These are phyloP conservation scores for Mortierella sp. DNA, from an alignment of 371 early-diverging fungal genomes.

Conservation along the genomic window DNA sequence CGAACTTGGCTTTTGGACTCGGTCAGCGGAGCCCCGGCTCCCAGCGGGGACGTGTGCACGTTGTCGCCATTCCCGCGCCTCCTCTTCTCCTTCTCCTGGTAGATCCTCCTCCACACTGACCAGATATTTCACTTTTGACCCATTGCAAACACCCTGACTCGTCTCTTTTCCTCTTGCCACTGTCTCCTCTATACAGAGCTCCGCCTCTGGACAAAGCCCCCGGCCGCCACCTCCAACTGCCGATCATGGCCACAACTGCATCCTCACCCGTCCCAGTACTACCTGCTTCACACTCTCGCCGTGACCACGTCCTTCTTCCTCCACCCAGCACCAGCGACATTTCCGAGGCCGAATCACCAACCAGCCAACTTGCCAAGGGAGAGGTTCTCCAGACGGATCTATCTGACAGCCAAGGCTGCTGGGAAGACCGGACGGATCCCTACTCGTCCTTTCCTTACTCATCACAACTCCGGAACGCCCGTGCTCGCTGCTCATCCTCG, in stretches of 20 bases:
- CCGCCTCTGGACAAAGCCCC: conserved; percentile 1
- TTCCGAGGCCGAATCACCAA: conserved; percentile 39
- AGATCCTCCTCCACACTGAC: too few species aligned
- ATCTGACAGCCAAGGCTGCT: conserved; percentile 7
- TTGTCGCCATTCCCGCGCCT: too few species aligned
- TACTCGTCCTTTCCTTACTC: conserved; percentile 20
- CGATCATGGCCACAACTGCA: too few species aligned
- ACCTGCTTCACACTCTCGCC: conserved; percentile 10
- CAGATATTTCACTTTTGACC: too few species aligned
- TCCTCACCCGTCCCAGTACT: too few species aligned
- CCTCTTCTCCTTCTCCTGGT: neutral
- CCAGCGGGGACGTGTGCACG: too few species aligned
- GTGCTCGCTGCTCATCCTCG: conserved; percentile 50
- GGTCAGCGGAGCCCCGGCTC: too few species aligned
- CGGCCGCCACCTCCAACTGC: conserved; percentile 4
- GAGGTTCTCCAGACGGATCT: conserved; percentile 25
- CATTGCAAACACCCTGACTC: too few species aligned
- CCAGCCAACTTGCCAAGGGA: conserved; percentile 43
- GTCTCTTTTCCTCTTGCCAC: too few species aligned
- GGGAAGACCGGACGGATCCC: conserved; percentile 4
- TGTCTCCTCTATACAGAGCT: too few species aligned
- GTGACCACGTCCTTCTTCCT: conserved; percentile 22
- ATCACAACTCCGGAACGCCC: conserved; percentile 12
- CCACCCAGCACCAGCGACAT: conserved; percentile 29
- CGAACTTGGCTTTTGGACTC: too few species aligned